Base-by-base conservation (phyloP, 2,329 filamentous ascomycete species). In the Fusarium sp. region DNA sequence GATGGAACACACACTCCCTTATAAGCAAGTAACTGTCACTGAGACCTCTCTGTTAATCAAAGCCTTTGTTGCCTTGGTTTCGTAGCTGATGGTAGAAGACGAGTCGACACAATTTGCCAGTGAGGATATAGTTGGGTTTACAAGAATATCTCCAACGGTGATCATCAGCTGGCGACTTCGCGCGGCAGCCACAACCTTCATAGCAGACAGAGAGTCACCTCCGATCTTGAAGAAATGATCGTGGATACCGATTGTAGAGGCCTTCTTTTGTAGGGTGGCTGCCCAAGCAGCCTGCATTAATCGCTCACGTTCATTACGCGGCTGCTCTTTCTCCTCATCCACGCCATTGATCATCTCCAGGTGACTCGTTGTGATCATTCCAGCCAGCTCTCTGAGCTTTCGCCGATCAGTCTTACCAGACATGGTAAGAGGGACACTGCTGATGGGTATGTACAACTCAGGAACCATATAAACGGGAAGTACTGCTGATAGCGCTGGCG, bases 391-490 rank as follows among this genome's bases (percentile, higher is more conserved):
- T 31, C 23, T 20, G 2, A 51, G 34, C 23, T 10, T 38, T 18
- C 37, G 37, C 9, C 50, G 12, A 28, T 52, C 50, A 26, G 37
- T 52, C 50, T 52, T 52, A 2, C 28, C 50, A 31, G 50, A 41
- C 18, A 41, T 18, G 37, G 50, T 52, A 11, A 33, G 37, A 41
- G 37, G 37, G 15, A 41, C 33, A 6, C 10, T n/a, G 37, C 5
- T 52, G 26, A 52, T 23, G 18, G 50, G 50, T 33, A 52, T 52
- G 11, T 41, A 52, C 10, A 41, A 4, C 37, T 41, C 50, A 15
- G 50, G 50, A 8, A 52, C 50, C 50, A 52, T 52, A n/a, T 52
- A 52, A 51, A n/a, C 47, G 12, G 47, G 47, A 4, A 51, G n/a
- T 15, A 8, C 33, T 28, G 33, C 46, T 15, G 46, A 49, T 12